Evolutionary conservation across 78 protist species (phyloP), one percentile per base, ranked within the genome.

Genomic region (Diacronema lutheri): DNA sequence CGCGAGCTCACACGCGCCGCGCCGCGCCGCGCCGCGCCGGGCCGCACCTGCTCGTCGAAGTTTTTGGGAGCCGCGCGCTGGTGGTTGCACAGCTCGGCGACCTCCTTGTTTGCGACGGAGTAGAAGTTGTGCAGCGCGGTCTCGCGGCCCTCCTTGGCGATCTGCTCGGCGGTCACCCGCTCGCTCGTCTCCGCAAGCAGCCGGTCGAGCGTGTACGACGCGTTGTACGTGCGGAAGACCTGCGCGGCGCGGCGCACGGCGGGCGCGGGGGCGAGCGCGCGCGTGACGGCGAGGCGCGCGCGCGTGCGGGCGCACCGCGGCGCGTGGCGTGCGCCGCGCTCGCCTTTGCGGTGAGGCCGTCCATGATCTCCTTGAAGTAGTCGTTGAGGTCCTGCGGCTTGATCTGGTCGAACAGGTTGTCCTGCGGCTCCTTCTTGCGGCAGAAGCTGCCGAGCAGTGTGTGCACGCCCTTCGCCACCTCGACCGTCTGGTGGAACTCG

Each of bases 141-240:
- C 58, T 38, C 79, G 79, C 41, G 55, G 20, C 79, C 79, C 33
- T 71, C 79, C 35, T 38, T 25, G 12, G 4, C 38, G 37, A 56
- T 21, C 33, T 71, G 55, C 58, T 16, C 23, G n/a, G 25, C 23
- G 23, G 77, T 40, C 16, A 77, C 72, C 44, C 9, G n/a, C 58
- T 35, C 44, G 21, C 1, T 16, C 41, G 66, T 79, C 69, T 79
- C n/a, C 19, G 7, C 25, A 23, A 81, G 68, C 41, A 66, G 35
- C 4, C 91, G 25, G 38, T 94, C 94, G 14, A 99, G 91, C 7
- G 98, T 96, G 78, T 90, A 65, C 10, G 99, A 95, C 10, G 99
- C 99, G 79, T 99, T 99, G 92, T 90, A 98, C 40, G 99, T 99
- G n/a, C 99, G 99, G 94, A 99, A 97, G 29, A 97, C 99, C n/a